Conservation (phyloP, 352 stramenopile species). For the Pythium brassicae region DNA sequence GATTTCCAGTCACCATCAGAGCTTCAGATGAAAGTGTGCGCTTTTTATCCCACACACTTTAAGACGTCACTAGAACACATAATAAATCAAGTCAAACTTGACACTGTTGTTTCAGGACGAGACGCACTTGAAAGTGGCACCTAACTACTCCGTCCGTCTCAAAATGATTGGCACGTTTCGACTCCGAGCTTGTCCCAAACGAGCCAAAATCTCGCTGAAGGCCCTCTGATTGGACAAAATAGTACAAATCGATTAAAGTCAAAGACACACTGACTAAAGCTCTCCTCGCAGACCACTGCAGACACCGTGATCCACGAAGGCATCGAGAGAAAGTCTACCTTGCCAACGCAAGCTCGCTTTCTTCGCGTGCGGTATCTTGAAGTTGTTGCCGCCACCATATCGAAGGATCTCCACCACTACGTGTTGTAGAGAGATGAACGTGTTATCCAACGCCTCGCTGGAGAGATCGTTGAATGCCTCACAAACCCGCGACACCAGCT, state of each 20-base stretch:
- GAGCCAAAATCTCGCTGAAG: constrained; percentile 7
- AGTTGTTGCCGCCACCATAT: constrained; percentile 5
- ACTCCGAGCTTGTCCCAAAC: constrained; percentile 8
- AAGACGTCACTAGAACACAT: no score
- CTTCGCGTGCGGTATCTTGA: constrained; percentile 2
- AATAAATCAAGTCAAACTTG: background rate
- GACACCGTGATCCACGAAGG: constrained; percentile 1
- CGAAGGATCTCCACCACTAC: constrained; percentile 4
- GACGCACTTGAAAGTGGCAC: background rate
- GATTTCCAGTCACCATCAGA: background rate
- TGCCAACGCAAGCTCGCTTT: constrained; percentile 5
- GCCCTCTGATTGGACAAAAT: constrained; percentile 6
- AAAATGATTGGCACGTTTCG: constrained; percentile 7
- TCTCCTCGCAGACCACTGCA: no score
- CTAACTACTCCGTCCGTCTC: constrained; percentile 5
- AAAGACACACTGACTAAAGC: constrained; percentile 6
- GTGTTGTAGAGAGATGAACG: constrained; percentile 3
- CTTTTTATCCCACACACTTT: no score
- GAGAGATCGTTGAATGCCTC: background rate
- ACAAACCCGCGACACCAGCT: constrained; percentile 5
- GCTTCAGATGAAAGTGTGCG: background rate
- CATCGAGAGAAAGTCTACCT: constrained; percentile 4
- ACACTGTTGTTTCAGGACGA: background rate
- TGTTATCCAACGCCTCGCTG: constrained; percentile 3
- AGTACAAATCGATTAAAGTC: constrained; percentile 9